Evolutionary conservation across 345 rosid species (phyloP).

Genomic region (Garcia nutans): DNA sequence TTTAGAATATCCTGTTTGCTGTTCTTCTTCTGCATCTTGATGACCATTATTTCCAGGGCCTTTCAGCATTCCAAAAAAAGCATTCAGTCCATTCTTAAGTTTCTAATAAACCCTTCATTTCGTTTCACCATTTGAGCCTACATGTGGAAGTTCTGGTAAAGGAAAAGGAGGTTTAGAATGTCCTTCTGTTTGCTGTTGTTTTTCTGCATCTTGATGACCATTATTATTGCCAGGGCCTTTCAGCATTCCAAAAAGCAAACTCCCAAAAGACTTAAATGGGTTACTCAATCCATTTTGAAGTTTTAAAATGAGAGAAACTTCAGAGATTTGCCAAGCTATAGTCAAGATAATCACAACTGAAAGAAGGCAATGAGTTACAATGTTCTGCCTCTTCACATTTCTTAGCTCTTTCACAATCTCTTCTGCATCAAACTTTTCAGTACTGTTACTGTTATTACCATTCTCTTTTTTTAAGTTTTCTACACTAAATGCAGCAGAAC

Average conservation of each 20-base stretch:
- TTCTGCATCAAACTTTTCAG: too few species aligned
- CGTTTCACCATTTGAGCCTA: slow-evolving; percentile 29
- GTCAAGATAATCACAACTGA: slow-evolving; percentile 66
- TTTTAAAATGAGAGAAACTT: slow-evolving; percentile 58
- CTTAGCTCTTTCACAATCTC: too few species aligned
- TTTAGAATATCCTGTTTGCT: too few species aligned
- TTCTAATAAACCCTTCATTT: neutral
- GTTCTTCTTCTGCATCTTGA: too few species aligned
- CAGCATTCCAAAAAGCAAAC: slow-evolving; percentile 45
- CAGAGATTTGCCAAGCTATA: slow-evolving; percentile 73
- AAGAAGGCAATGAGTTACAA: slow-evolving; percentile 62
- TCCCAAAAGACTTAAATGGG: slow-evolving; percentile 59
- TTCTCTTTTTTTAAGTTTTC: slow-evolving; percentile 58
- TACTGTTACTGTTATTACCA: too few species aligned
- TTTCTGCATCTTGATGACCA: slow-evolving; percentile 9
- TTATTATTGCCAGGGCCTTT: slow-evolving; percentile 11
- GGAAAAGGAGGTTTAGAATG: slow-evolving; percentile 21
- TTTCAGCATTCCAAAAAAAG: too few species aligned
- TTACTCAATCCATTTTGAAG: slow-evolving; percentile 56
- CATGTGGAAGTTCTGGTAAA: slow-evolving; percentile 47
- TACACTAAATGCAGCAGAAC: slow-evolving; percentile 1
- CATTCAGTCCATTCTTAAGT: too few species aligned
- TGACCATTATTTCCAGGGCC: too few species aligned
- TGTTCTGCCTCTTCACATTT: too few species aligned
- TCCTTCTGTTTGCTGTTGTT: slow-evolving; percentile 19